Percentiles rank a stretch among this genome's conserved stretches.
phyloP scores from a whole-genome alignment of 441 rosid genomes.

The Euphorbia schlechtendalii region DNA sequence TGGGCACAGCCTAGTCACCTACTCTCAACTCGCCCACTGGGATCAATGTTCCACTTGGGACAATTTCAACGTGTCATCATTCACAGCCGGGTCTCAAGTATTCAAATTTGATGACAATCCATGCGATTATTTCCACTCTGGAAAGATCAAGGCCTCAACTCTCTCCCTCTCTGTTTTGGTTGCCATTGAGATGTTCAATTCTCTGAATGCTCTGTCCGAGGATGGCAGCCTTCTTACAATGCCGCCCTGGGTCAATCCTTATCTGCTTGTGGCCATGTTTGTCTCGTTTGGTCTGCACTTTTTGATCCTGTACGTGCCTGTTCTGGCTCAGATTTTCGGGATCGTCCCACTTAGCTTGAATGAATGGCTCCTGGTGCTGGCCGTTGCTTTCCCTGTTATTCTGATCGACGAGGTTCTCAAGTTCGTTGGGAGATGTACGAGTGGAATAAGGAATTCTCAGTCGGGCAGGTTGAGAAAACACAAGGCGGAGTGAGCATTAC shows the following conservation, averaged over 20 bases:
- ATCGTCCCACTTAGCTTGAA: constrained; percentile 79
- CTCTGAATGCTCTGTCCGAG: constrained; percentile 88
- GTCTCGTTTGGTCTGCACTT: constrained; percentile 80
- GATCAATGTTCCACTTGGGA: constrained; percentile 70
- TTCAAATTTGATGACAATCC: constrained; percentile 52
- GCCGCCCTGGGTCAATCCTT: constrained; percentile 98
- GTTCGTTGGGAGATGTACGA: constrained; percentile 62
- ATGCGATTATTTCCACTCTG: constrained; percentile 68
- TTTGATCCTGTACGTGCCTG: constrained; percentile 75
- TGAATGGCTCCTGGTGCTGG: constrained; percentile 83
- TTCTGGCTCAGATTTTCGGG: constrained; percentile 73
- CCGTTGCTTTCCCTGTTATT: constrained; percentile 70
- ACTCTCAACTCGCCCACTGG: constrained; percentile 81
- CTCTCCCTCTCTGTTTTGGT: constrained; percentile 90
- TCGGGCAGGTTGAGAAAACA: constrained; percentile 34
- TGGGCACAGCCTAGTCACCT: constrained; percentile 75
- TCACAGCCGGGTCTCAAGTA: constrained; percentile 67
- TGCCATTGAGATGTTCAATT: constrained; percentile 96
- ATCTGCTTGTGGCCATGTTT: constrained; percentile 82
- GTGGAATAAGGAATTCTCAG: constrained; percentile 31
- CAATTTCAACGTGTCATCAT: constrained; percentile 51
- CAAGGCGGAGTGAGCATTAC: constrained; percentile 45
- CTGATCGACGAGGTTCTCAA: constrained; percentile 81
- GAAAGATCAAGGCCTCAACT: constrained; percentile 86
- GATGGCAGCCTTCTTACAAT: constrained; percentile 68